These are phyloP conservation scores for Medicago ruthenica DNA, from an alignment of 306 rosid species.

Conservation along the genomic window DNA sequence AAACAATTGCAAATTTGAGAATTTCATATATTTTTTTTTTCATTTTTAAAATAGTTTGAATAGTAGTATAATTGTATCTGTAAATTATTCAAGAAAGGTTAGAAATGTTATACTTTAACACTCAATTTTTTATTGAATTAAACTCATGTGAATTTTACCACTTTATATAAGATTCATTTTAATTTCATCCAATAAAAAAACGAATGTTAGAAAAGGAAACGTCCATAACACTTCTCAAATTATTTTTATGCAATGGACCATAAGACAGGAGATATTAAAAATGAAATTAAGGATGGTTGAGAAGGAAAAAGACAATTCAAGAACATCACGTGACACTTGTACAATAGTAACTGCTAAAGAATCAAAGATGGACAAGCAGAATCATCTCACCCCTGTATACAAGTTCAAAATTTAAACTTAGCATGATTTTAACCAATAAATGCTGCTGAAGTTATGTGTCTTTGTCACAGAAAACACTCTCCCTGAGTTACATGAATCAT, in stretches of 20 bases:
- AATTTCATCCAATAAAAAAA: too few species aligned
- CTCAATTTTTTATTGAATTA: too few species aligned
- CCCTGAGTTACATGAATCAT: neutral
- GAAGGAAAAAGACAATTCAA: constrained; percentile 39
- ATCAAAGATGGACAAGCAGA: constrained; percentile 22
- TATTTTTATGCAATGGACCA: neutral
- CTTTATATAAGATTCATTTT: too few species aligned
- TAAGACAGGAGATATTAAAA: neutral
- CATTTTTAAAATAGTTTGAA: too few species aligned
- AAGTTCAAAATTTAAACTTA: constrained; percentile 47
- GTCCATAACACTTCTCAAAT: neutral
- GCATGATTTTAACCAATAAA: constrained; percentile 19
- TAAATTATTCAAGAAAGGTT: too few species aligned
- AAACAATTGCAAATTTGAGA: too few species aligned
- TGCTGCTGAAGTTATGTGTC: constrained; percentile 42
- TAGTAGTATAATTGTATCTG: too few species aligned
- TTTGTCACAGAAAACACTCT: constrained; percentile 45
- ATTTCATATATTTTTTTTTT: too few species aligned
- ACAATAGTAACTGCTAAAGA: neutral
- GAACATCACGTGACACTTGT: constrained; percentile 53
- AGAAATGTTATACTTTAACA: too few species aligned
- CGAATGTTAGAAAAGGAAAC: too few species aligned
- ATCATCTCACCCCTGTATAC: neutral
- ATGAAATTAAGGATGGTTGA: neutral
- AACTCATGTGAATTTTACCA: too few species aligned